phyloP scores from a whole-genome alignment of 371 early-diverging fungal genomes.

The Encephalitozoon cuniculi region DNA sequence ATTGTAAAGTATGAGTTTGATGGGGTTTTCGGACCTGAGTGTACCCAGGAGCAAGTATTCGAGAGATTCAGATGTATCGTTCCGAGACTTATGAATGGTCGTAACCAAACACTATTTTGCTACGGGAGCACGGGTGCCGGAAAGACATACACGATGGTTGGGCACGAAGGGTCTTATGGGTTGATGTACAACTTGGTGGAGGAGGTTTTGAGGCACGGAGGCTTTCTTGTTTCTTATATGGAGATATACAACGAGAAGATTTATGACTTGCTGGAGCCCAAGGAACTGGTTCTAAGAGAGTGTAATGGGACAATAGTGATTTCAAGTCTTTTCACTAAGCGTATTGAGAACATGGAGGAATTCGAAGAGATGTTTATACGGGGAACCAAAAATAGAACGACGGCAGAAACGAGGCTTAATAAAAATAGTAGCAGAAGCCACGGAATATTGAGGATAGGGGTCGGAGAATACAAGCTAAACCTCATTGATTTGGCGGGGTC shows the following conservation, averaged over 20 bases:
- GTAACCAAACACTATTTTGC: constrained; percentile 63
- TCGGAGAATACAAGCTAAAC: constrained; percentile 71
- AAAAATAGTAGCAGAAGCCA: constrained; percentile 42
- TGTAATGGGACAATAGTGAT: constrained; percentile 62
- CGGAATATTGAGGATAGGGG: constrained; percentile 45
- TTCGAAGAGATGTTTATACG: constrained; percentile 57
- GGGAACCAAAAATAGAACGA: constrained; percentile 29
- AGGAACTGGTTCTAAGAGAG: constrained; percentile 62
- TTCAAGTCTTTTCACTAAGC: constrained; percentile 52
- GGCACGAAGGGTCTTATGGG: constrained; percentile 55
- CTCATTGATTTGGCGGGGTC: constrained; percentile 69
- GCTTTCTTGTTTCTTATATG: constrained; percentile 39
- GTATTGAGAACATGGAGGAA: constrained; percentile 62
- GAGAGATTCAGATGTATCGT: constrained; percentile 5
- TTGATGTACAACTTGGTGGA: constrained; percentile 24
- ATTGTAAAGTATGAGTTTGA: constrained; percentile 26
- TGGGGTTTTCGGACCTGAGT: constrained; percentile 9
- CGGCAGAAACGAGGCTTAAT: constrained; percentile 43
- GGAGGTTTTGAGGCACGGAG: constrained; percentile 24
- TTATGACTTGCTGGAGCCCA: constrained; percentile 14
- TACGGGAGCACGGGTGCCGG: constrained; percentile 69
- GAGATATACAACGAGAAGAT: constrained; percentile 57
- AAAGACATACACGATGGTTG: constrained; percentile 66
- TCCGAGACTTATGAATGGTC: constrained; percentile 2
- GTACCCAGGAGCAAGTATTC: constrained; percentile 5